phyloP scores from a whole-genome alignment of 2,329 filamentous ascomycete species.

The Lasiodiplodia theobromae region DNA sequence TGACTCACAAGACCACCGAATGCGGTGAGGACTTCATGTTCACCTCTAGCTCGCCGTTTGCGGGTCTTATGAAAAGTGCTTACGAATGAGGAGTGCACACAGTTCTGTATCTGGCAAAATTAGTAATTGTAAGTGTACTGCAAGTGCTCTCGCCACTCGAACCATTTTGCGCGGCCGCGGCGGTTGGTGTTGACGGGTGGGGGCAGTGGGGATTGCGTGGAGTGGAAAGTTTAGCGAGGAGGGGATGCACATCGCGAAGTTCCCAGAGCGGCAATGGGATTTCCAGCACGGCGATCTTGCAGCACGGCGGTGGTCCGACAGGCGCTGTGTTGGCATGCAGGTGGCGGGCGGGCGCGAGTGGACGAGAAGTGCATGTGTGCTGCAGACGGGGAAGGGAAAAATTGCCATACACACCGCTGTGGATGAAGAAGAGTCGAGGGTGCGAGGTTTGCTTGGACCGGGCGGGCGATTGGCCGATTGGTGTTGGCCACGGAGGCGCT shows the following conservation, averaged over 20 bases:
- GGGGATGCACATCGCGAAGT: conserved; percentile 12
- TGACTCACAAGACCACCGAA: conserved; percentile 2
- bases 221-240: conserved; percentile 9
- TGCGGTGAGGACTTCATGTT: conserved; percentile 20
- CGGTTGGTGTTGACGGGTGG: conserved; percentile 12
- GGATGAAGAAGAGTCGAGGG: conserved; percentile 6
- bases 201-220: conserved; percentile 3
- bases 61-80: not conserved
- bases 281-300: not conserved
- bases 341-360: not conserved
- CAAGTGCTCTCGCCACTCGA: conserved; percentile 1
- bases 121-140: conserved; percentile 2
- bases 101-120: not conserved
- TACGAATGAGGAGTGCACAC: not conserved
- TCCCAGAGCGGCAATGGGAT: conserved; percentile 21
- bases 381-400: not conserved
- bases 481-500: not conserved
- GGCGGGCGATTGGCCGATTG: conserved; percentile 22
- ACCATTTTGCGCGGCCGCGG: conserved; percentile 9
- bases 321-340: conserved; percentile 7
- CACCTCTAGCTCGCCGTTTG: not conserved
- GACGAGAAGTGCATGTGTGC: conserved; percentile 2
- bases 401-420: conserved; percentile 13
- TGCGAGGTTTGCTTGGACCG: conserved; percentile 9
- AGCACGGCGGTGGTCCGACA: not conserved